phyloP scores from a whole-genome alignment of 139 green algal species.

The Chlamydomonas sp. region DNA sequence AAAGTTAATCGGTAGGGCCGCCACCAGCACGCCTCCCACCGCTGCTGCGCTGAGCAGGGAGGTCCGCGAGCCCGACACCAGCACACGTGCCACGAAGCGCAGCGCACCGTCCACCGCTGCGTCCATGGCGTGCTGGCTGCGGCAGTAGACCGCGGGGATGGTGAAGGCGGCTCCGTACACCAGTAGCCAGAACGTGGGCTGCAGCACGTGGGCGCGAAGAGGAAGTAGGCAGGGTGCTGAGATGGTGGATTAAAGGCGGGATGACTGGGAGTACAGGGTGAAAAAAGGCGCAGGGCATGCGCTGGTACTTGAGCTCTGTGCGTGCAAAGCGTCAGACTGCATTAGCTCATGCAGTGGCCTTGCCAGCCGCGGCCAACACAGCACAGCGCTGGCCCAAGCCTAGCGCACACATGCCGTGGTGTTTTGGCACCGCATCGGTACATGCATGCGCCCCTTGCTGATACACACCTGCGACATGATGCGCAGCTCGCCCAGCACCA shows the following conservation, averaged over 20 bases:
- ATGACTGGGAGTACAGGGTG: too few relatives aligned
- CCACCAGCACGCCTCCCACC: conserved; percentile 22
- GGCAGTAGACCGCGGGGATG: conserved; percentile 31
- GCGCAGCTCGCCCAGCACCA: conserved; percentile 39
- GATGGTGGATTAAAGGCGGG: too few relatives aligned
- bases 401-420: too few relatives aligned
- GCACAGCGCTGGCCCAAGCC: too few relatives aligned
- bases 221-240: not conserved
- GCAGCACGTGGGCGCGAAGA: not conserved
- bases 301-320: too few relatives aligned
- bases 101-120: conserved; percentile 10
- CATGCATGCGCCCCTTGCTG: not conserved
- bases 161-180: conserved; percentile 35
- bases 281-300: too few relatives aligned
- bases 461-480: conserved; percentile 9
- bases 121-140: conserved; percentile 29
- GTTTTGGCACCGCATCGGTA: too few relatives aligned
- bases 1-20: conserved; percentile 20
- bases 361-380: too few relatives aligned
- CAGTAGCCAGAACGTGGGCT: conserved; percentile 33
- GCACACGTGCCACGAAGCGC: conserved; percentile 19
- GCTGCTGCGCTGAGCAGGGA: not conserved
- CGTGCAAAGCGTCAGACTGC: too few relatives aligned
- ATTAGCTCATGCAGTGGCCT: too few relatives aligned
- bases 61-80: conserved; percentile 12